Base-by-base conservation (phyloP, 306 rosid species). In the Castanospermum australe region DNA sequence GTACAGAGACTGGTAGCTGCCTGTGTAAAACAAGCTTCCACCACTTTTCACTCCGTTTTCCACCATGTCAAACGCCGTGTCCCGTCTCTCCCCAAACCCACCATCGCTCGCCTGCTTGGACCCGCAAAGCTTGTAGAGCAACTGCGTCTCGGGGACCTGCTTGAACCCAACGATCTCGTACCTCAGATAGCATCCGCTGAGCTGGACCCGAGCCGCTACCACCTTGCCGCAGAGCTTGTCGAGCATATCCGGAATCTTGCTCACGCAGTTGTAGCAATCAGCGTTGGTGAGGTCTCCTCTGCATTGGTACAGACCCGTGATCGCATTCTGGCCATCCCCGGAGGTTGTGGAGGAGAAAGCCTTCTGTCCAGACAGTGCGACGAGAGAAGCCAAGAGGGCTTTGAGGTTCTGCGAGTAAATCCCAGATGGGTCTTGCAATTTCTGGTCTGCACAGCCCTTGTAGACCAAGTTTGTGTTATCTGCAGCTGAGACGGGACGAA, bases 251-350 rank as follows among this genome's bases (percentile, higher is more conserved):
- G 89, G 86, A 44, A 88, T 84, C 75, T 80, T 88, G 72, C 76
- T 66, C 17, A 94, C 88, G 42, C 99, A 94, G 71, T 8, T 42
- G 85, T 67, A 64, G 86, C 99, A 95, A 15, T 92, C 82, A 11
- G 84, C 67, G 71, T 56, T 55, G 4, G 87, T 11, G 71, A 95
- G 97, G 84, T 95, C 99, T 0, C 98, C 99, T 48, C 99, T 83
- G 88, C 99, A 95, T 89, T 95, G 98, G 84, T 84, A 95, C n/a
- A 71, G 55, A 3, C 92, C 97, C 13, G 56, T 60, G 50, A 95
- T 57, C 13, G 84, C 75, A 69, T 25, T 82, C 50, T 56, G 83
- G 60, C 84, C 88, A 11, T 79, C 86, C 17, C 97, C 97, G 20
- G 86, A 65, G 63, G 90, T 84, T 7, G 88, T 73, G 50, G 90